Base-by-base conservation (phyloP, 2,329 filamentous ascomycete genomes). In the Nemania bipapillata region DNA sequence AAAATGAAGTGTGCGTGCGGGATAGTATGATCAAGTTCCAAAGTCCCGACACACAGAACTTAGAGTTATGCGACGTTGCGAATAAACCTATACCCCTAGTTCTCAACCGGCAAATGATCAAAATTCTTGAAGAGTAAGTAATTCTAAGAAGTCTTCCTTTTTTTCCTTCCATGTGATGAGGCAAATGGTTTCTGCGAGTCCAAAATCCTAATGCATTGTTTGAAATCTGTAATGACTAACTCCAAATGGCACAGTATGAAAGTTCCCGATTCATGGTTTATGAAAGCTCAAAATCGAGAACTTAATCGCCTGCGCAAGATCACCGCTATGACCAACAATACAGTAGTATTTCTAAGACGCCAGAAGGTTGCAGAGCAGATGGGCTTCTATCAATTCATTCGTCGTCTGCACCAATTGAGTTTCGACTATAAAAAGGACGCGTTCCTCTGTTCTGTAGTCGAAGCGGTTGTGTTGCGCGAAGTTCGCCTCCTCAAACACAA, bases 11-110 rank as follows among this genome's bases (percentile, higher is more conserved):
- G 45, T 81, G 82, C 30, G 80, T 96, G 22, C 86, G 93, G 1
- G 80, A 84, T 0, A 95, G 92, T 4, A 97, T 97, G 93, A 83
- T 87, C 64, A 97, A 97, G 74, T 97, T 96, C 71, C 77, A 84
- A 1, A 89, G 88, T 59, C 75, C 81, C 0, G 83, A 86, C 45
- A 80, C 77, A 1, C 77, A 77, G 4, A 85, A 90, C 58, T 82
- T 95, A 1, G 92, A 91, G 68, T 92, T 94, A 52, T 94, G 91
- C 74, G 91, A 91, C 54, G 85, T 88, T 49, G 89, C 89, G 0
- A 88, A 87, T 42, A 88, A 85, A 58, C 90, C 92, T 0, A 84
- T 95, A 6, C 87, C 87, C 0, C 83, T 94, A 72, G 87, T 89
- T 20, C 84, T 96, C 1, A 96, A 96, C 74, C 89, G 91, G 0